Evolutionary conservation across 768 basidiomycete species (phyloP), one percentile per base, ranked within the genome.

Genomic region (Dentipellis sp.): DNA sequence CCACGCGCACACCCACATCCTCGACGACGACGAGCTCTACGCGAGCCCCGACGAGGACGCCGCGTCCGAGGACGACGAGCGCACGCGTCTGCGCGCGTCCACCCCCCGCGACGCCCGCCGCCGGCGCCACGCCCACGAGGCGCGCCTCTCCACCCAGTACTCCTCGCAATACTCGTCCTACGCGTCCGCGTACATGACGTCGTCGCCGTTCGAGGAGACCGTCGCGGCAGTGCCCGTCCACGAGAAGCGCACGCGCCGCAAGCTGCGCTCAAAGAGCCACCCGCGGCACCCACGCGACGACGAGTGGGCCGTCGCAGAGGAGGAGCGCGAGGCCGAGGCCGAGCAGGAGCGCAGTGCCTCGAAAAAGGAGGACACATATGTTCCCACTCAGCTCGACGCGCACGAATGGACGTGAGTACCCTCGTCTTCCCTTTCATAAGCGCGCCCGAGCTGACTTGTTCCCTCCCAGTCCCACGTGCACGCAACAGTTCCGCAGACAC

Each of bases 391-490:
- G 4, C 48, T 37, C 3, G 55, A 59, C 29, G 21, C 9, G 16
- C 19, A 40, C n/a, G 61, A 62, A 2, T 62, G 61, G 61, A 62
- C 61, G 61, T 62, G 52, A 57, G 61, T 62, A 9, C 14, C 23
- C 11, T 23, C 55, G 52, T 12, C 37, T 50, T n/a, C 45, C 37
- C 12, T 16, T 23, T 42, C 39, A 16, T 45, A 55, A 23, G n/a
- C 45, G 47, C 56, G 34, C 40, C 34, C 19, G 19, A 16, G 29
- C 50, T 53, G 11, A 58, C 21, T 1, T 5, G 3, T 11, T 39
- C n/a, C 37, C 51, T 29, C 5, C 52, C 56, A 83, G 80, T 3
- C 84, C 84, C 11, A 81, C 81, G 37, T 85, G 84, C 68, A 68
- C 71, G 9, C 72, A 83, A 64, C 70, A 68, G 49, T 67, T 86